Evolutionary conservation across 192 early-diverging fungal species (phyloP), one percentile per base, ranked within the genome.

Genomic region (Gryganskiella cystojenkinii): DNA sequence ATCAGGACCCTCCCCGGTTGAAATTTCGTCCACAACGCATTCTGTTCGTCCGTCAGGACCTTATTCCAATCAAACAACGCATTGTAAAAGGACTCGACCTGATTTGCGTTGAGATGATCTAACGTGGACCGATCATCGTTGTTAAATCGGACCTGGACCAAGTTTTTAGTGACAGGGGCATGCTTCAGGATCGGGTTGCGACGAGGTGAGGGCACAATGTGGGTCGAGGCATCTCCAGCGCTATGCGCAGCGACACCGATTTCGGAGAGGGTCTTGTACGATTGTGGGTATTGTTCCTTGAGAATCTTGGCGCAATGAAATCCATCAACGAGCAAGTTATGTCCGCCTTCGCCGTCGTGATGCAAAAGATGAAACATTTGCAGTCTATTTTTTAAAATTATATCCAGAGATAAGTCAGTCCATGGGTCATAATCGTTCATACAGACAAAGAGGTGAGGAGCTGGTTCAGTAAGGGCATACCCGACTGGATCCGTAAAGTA

Each of bases 401-500:
- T 17, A 59, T n/a, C n/a, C n/a, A n/a, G n/a, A n/a, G n/a, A n/a
- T n/a, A n/a, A n/a, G n/a, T n/a, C n/a, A n/a, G n/a, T n/a, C n/a
- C n/a, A n/a, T n/a, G n/a, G n/a, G n/a, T n/a, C n/a, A n/a, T n/a
- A n/a, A n/a, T n/a, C n/a, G n/a, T n/a, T n/a, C n/a, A n/a, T n/a
- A n/a, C n/a, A n/a, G n/a, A n/a, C n/a, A n/a, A n/a, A n/a, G n/a
- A n/a, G n/a, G n/a, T n/a, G n/a, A n/a, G n/a, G n/a, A n/a, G n/a
- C n/a, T n/a, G n/a, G n/a, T n/a, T n/a, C n/a, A n/a, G n/a, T n/a
- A n/a, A n/a, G n/a, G n/a, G 64, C 79, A 30, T 79, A 88, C 89
- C 94, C 92, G 13, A 86, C 80, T 8, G 94, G 94, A 60, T 95
- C 94, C 0, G 94, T 93, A 64, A 95, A 95, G 70, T 95, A 95